Conservation (phyloP, 2,329 filamentous ascomycete genomes). For the Sodiomyces alkalinus region DNA sequence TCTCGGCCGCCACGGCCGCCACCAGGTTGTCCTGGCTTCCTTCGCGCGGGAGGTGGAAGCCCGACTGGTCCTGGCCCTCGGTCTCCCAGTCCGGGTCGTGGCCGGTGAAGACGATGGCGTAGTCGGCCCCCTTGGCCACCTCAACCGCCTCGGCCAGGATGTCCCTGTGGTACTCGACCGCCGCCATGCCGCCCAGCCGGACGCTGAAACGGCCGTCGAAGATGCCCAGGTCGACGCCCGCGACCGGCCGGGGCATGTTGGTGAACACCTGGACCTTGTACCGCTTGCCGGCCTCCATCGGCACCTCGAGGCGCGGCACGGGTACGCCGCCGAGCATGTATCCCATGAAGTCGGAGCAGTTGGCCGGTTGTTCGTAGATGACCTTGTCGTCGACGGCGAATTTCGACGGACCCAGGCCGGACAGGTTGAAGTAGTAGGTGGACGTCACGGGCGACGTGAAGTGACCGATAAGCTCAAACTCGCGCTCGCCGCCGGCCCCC, state of each 20-base stretch:
- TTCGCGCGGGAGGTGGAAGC: conserved; percentile 49
- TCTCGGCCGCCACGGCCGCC: conserved; percentile 34
- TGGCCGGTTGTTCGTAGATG: conserved; percentile 16
- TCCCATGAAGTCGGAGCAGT: conserved; percentile 18
- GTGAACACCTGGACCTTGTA: conserved; percentile 16
- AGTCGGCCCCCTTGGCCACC: conserved; percentile 38
- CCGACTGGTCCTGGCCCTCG: conserved; percentile 52
- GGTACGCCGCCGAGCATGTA: conserved; percentile 20
- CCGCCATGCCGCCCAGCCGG: conserved; percentile 12
- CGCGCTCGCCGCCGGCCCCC: no score
- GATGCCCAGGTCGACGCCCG: conserved; percentile 14
- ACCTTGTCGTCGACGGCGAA: conserved; percentile 17
- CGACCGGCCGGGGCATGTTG: conserved; percentile 13
- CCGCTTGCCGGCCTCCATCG: conserved; percentile 12
- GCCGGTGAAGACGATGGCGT: conserved; percentile 39
- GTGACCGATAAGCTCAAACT: conserved; percentile 8
- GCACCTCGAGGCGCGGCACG: conserved; percentile 13
- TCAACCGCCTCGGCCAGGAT: conserved; percentile 7
- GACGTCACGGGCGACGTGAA: conserved; percentile 8
- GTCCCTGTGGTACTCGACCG: conserved; percentile 7
- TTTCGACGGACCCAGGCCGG: conserved; percentile 18
- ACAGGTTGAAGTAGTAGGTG: conserved; percentile 17
- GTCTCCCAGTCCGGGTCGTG: conserved; percentile 29
- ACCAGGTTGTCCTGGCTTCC: conserved; percentile 41
- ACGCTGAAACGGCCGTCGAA: conserved; percentile 10